These are phyloP conservation scores for Solanum paucissectum DNA, from an alignment of 257 asterid genomes.

Conservation along the genomic window DNA sequence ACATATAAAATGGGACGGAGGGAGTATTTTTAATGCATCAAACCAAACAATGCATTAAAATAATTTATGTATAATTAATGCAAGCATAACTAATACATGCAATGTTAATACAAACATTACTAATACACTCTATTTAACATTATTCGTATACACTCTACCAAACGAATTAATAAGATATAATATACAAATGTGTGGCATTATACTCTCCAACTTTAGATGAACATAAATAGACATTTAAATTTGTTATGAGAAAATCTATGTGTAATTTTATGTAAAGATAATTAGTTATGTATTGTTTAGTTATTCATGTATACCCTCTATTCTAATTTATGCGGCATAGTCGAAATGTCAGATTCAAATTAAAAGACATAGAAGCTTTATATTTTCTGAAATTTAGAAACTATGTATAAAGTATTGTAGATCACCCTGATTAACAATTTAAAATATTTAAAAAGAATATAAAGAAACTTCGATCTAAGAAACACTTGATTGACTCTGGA, in stretches of 20 bases:
- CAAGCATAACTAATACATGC: no score
- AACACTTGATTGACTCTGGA: not conserved
- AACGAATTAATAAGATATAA: no score
- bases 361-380: not conserved
- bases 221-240: no score
- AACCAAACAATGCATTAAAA: no score
- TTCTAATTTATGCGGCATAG: not conserved
- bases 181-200: not conserved
- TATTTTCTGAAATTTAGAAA: not conserved
- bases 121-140: no score
- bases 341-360: not conserved
- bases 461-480: not conserved
- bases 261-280: not conserved
- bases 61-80: no score
- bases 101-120: no score
- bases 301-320: not conserved
- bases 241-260: not conserved
- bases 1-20: no score
- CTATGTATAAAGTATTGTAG: not conserved
- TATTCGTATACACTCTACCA: no score
- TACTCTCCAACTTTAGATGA: not conserved
- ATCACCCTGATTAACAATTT: not conserved
- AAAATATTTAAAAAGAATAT: not conserved
- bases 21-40: no score
- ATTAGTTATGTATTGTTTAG: not conserved